These are phyloP conservation scores for Triticum timopheevii DNA, from an alignment of 176 grass and related monocot species.

Conservation along the genomic window DNA sequence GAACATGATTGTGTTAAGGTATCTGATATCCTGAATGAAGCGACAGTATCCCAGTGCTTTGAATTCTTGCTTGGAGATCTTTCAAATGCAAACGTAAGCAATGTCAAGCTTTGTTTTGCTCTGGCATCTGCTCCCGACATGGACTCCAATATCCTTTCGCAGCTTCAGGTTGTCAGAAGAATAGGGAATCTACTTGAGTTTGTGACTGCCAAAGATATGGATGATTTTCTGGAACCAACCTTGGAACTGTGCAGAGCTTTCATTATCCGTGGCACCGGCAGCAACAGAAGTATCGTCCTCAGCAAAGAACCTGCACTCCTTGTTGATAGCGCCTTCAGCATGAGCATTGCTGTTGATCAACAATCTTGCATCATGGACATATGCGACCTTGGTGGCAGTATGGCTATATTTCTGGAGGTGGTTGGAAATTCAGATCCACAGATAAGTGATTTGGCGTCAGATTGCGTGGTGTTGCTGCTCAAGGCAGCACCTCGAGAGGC, in stretches of 20 bases:
- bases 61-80: conserved; percentile 86
- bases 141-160: conserved; percentile 83
- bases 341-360: conserved; percentile 90
- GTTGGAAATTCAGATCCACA: conserved; percentile 53
- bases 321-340: conserved; percentile 77
- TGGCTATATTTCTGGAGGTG: conserved; percentile 82
- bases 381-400: conserved; percentile 80
- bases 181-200: conserved; percentile 94
- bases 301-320: conserved; percentile 80
- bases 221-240: conserved; percentile 95
- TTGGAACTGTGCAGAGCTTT: conserved; percentile 85
- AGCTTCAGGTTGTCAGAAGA: conserved; percentile 86
- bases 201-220: conserved; percentile 87
- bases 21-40: conserved; percentile 87
- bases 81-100: conserved; percentile 97
- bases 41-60: conserved; percentile 84
- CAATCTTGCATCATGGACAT: conserved; percentile 79
- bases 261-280: conserved; percentile 72
- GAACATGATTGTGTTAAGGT: conserved; percentile 91
- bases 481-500: conserved; percentile 76
- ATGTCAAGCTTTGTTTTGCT: conserved; percentile 91
- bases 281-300: conserved; percentile 67
- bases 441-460: conserved; percentile 79
- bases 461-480: conserved; percentile 77
- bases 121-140: conserved; percentile 83